Percentiles rank a stretch among this genome's conserved stretches.
These are phyloP conservation scores for Phytophthora niederhauseri DNA, from an alignment of 352 stramenopile genomes.

Conservation along the genomic window DNA sequence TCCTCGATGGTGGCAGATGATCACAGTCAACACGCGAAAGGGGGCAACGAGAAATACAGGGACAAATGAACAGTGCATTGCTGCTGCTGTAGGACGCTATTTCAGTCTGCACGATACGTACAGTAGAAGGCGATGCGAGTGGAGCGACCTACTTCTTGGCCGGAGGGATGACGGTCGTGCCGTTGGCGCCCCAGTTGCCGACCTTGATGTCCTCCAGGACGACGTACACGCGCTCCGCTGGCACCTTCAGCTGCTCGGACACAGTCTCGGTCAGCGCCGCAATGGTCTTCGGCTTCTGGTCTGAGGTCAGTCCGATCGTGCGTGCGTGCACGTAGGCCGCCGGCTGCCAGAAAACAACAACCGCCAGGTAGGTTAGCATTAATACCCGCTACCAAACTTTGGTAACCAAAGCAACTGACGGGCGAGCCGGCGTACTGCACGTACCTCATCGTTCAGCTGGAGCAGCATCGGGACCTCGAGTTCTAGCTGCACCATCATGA, in stretches of 20 bases:
- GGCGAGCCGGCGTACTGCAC: not conserved
- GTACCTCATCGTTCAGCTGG: slow-evolving; percentile 34
- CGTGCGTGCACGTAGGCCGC: slow-evolving; percentile 46
- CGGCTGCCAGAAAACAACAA: slow-evolving; percentile 23
- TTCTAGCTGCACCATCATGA: slow-evolving; percentile 53
- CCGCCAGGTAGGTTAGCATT: not conserved
- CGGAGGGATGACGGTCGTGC: not conserved
- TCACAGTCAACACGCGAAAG: too few relatives aligned
- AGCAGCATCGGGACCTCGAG: slow-evolving; percentile 43
- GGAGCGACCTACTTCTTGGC: not conserved
- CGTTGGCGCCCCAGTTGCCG: slow-evolving; percentile 1
- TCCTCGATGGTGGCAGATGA: too few relatives aligned
- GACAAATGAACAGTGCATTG: too few relatives aligned
- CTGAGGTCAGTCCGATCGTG: slow-evolving; percentile 30
- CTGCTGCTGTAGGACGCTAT: too few relatives aligned
- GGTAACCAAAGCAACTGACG: too few relatives aligned
- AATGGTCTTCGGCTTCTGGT: slow-evolving; percentile 42
- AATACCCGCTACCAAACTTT: not conserved
- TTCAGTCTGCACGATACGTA: not conserved
- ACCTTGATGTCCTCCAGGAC: not conserved
- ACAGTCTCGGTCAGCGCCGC: slow-evolving; percentile 12
- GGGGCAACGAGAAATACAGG: too few relatives aligned
- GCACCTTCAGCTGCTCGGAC: slow-evolving; percentile 10
- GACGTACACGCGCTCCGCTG: slow-evolving; percentile 2
- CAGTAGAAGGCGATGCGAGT: not conserved